Percentiles rank a stretch among this genome's conserved stretches.
phyloP scores from a whole-genome alignment of 1,284 basidiomycete species.

The Austroboletus novae-zelandiae region DNA sequence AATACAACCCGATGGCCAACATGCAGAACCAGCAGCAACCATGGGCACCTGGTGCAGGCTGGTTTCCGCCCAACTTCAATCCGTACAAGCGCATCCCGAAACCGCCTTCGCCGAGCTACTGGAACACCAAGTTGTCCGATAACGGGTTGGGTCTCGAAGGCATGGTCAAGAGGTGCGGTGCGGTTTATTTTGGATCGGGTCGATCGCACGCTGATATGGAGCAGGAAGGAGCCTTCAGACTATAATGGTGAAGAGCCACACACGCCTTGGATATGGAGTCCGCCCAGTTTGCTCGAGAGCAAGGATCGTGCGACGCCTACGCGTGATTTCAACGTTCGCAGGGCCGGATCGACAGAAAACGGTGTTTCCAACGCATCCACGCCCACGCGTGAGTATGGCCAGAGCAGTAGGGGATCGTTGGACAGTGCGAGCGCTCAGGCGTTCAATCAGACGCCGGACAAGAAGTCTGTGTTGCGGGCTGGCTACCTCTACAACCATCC shows the following conservation, averaged over 20 bases:
- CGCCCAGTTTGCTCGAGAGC: constrained; percentile 31
- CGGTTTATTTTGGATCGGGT: not conserved
- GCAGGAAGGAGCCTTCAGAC: constrained; percentile 37
- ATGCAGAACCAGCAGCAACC: constrained; percentile 28
- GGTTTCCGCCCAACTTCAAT: constrained; percentile 40
- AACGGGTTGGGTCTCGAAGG: constrained; percentile 65
- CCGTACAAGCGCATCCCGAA: constrained; percentile 61
- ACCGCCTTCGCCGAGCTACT: constrained; percentile 59
- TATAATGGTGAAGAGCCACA: constrained; percentile 32
- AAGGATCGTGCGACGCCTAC: constrained; percentile 31
- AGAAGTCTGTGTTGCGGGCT: constrained; percentile 10
- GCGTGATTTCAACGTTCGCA: constrained; percentile 32
- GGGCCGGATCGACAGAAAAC: constrained; percentile 22
- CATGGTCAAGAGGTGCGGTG: constrained; percentile 59
- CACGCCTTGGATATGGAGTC: constrained; percentile 49
- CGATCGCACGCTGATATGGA: constrained; percentile 7
- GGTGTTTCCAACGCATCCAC: constrained; percentile 7
- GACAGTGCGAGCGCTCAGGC: constrained; percentile 14
- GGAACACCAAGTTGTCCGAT: constrained; percentile 50
- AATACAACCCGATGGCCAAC: constrained; percentile 30
- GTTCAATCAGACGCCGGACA: constrained; percentile 26
- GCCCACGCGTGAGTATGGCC: constrained; percentile 23
- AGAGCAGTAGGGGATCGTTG: constrained; percentile 12
- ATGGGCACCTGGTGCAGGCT: constrained; percentile 31
- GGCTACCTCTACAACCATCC: constrained; percentile 17